Base-by-base conservation (phyloP, 2,329 filamentous ascomycete species). In the Pestalotiopsis sp. region DNA sequence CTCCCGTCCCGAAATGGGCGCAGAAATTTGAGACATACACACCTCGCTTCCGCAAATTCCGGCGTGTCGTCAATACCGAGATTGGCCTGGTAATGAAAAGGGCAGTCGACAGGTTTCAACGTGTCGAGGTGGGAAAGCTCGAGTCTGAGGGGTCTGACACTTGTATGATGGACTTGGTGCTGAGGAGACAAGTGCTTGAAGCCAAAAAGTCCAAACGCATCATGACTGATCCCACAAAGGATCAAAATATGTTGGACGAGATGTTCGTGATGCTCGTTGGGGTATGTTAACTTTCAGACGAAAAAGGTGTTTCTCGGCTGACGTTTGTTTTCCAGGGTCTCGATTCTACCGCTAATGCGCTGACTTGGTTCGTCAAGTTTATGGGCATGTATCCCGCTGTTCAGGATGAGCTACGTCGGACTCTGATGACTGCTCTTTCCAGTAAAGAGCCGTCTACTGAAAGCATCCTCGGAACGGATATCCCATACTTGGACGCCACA, bases 401-500 rank as follows among this genome's bases (percentile, higher is more conserved):
- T 1, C 68, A 73, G 39, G 57, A 5, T 5, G 31, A 68, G 61
- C 58, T 71, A 2, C 61, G 69, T 6, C 23, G 52, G 2, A 62
- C 41, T 25, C 64, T 71, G 1, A 62, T 41, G n/a, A 25, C 65
- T n/a, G 66, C 62, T 13, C 68, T 71, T 14, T 65, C 68, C 3
- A 45, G 36, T n/a, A 52, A 45, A 3, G 45, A 62, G 9, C 65
- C 9, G 1, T 77, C 77, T 0, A 74, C 71, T 2, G 31, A 67
- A 0, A 78, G 79, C 67, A 69, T 79, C 56, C 58, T 68, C 13
- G 61, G 67, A 5, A 64, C 72, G 1, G 66, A 69, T 2, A 66
- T 75, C 0, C 76, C 77, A 1, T 80, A 78, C 41, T 73, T 79
- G 5, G 77, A 80, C n/a, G 78, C 78, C 3, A 52, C 74, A 3